These are phyloP conservation scores for Geotrichum reessii DNA, from an alignment of 1,139 yeast species.

Conservation along the genomic window DNA sequence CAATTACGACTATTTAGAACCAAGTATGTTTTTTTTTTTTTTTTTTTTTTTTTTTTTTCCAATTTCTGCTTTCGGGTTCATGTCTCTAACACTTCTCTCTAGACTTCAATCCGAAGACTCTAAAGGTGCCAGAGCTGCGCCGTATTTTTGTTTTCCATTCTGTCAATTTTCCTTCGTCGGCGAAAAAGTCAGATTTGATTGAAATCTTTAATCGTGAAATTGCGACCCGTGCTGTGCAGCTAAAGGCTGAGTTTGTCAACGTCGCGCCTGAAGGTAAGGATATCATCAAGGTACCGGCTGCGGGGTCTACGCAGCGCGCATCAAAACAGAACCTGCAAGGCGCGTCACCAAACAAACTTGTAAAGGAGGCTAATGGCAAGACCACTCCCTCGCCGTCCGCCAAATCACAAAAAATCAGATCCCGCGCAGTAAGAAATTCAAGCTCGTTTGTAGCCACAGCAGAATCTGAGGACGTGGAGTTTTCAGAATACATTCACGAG, in stretches of 20 bases:
- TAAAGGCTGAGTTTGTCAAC: neutral
- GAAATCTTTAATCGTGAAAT: slow-evolving; percentile 48
- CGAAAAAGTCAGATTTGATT: slow-evolving; percentile 58
- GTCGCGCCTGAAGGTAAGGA: slow-evolving; percentile 2
- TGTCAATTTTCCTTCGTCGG: slow-evolving; percentile 52
- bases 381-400: neutral
- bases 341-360: neutral
- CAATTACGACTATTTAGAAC: slow-evolving; percentile 15
- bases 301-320: neutral
- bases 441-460: neutral
- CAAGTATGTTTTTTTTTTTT: slow-evolving; percentile 1
- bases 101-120: slow-evolving; percentile 52
- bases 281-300: neutral
- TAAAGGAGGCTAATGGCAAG: neutral
- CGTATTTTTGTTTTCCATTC: slow-evolving; percentile 53
- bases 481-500: neutral
- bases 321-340: neutral
- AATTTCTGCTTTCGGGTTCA: neutral
- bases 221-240: slow-evolving; percentile 28
- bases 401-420: neutral
- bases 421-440: neutral
- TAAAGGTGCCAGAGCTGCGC: slow-evolving; percentile 61
- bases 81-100: neutral
- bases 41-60: neutral
- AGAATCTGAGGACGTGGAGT: neutral